Base-by-base conservation (phyloP, 768 basidiomycete species). In the Exsudoporus frostii region DNA sequence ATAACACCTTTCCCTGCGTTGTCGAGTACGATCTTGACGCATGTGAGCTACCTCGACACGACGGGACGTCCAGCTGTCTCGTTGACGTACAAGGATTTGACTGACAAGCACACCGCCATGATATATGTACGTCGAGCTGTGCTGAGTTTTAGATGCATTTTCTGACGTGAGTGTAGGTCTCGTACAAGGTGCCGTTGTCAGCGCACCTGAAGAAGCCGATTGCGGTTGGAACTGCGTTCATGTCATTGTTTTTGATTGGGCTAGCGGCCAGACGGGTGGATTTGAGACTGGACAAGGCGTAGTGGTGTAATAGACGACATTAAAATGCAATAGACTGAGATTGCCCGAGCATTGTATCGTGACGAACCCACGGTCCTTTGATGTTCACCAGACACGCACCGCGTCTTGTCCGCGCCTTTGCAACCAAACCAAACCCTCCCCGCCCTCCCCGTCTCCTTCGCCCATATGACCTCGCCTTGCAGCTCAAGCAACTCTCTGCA, bases 31-130 rank as follows among this genome's bases (percentile, higher is more conserved):
- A 71, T 81, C 46, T 81, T 80, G n/a, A 88, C 77, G 17, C 88
- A 92, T 61, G 80, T 79, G 55, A 91, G 91, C 5, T 98, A 96
- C 73, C 84, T 99, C 27, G 97, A 99, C 69, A 92, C 94, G 34
- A 79, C 77, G 38, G 97, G 97, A 29, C 86, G 95, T 25, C 94
- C 94, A 9, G 78, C 79, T 7, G 72, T 98, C 53, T 82, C 80
- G 6, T 76, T 98, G 59, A 69, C 76, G 50, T 96, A 93, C 73
- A 73, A 80, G 48, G 72, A 86, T 51, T 74, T 92, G 55, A 93
- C 92, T 0, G 81, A 89, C 64, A 85, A 79, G 59, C 95, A 98
- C 66, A 79, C 80, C 14, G 84, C 84, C 53, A 75, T 79, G 56
- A 87, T 99, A 62, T 90, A 90, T 67, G 94, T 98, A 64, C 64